A percentile compares a stretch with the other conserved stretches of the same genome.
Conservation (phyloP, 768 basidiomycete genomes). For the Russula brevipes region DNA sequence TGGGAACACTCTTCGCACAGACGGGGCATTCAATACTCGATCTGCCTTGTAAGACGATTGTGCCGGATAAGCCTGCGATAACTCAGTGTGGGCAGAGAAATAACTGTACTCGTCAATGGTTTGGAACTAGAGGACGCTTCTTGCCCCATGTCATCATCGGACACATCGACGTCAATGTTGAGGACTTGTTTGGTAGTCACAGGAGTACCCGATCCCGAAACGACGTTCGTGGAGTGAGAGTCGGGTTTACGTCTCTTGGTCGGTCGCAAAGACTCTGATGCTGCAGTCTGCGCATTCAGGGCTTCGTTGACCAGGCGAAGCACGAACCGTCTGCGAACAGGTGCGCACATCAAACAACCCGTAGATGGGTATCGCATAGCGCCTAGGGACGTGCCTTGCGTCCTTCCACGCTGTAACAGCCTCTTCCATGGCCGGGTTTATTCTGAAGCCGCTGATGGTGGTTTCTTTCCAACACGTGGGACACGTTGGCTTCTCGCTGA, state of each 20-base stretch:
- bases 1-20: conserved; percentile 25
- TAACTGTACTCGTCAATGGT: background rate
- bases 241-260: conserved; percentile 25
- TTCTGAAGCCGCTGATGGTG: conserved; percentile 32
- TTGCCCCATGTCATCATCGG: conserved; percentile 4
- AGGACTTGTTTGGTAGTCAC: background rate
- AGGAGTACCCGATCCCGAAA: background rate
- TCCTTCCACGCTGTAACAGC: conserved; percentile 35
- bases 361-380: conserved; percentile 1
- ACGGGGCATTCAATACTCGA: conserved; percentile 11
- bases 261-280: conserved; percentile 7
- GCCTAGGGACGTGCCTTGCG: conserved; percentile 32
- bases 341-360: background rate
- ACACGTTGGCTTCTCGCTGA: conserved; percentile 35
- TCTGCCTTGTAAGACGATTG: background rate
- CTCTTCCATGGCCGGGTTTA: conserved; percentile 38
- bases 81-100: background rate
- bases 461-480: conserved; percentile 35
- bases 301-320: conserved; percentile 8
- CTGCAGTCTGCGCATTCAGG: background rate
- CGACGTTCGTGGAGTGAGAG: background rate
- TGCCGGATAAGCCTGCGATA: background rate
- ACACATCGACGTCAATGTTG: background rate
- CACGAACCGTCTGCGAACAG: conserved; percentile 17
- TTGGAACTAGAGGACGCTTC: background rate